Evolutionary conservation across 1,284 basidiomycete genomes (phyloP).

Genomic region (Schizophyllum commune): DNA sequence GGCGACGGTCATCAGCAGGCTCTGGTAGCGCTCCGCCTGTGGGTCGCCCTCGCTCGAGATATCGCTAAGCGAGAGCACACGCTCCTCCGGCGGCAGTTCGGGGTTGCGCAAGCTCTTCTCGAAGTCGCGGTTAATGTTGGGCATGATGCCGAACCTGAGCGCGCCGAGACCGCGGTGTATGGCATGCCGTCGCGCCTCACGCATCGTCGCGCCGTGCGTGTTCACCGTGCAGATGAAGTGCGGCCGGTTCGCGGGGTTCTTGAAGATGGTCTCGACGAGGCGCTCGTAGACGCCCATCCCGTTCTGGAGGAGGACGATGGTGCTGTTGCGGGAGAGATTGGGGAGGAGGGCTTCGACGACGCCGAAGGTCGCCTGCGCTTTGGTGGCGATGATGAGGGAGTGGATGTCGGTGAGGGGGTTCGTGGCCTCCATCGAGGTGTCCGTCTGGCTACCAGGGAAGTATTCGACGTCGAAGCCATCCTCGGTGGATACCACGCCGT

Average conservation of each 20-base stretch:
- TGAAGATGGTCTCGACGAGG: slow-evolving; percentile 65
- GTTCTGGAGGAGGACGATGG: slow-evolving; percentile 88
- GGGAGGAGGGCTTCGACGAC: slow-evolving; percentile 57
- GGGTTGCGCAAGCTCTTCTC: slow-evolving; percentile 42
- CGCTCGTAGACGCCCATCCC: slow-evolving; percentile 88
- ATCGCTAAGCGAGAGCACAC: slow-evolving; percentile 43
- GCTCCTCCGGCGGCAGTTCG: slow-evolving; percentile 25
- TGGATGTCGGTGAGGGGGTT: slow-evolving; percentile 33
- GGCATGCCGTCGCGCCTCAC: slow-evolving; percentile 43
- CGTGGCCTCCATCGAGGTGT: background rate
- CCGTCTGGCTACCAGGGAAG: background rate
- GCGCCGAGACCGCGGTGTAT: slow-evolving; percentile 73
- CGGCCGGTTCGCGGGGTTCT: slow-evolving; percentile 65
- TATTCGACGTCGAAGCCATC: background rate
- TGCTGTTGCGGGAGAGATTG: slow-evolving; percentile 62
- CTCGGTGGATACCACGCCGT: background rate
- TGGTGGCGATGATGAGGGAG: slow-evolving; percentile 78
- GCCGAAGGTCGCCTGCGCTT: slow-evolving; percentile 58
- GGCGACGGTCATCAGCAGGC: slow-evolving; percentile 63
- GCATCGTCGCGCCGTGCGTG: slow-evolving; percentile 66
- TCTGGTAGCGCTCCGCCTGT: slow-evolving; percentile 38
- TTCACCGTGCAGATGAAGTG: slow-evolving; percentile 83
- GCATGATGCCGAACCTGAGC: slow-evolving; percentile 74
- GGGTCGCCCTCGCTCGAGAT: slow-evolving; percentile 39
- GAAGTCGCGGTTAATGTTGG: slow-evolving; percentile 57